A percentile compares a stretch with the other conserved stretches of the same genome.
Conservation (phyloP, 441 rosid species). For the Euphorbia schlechtendalii region DNA sequence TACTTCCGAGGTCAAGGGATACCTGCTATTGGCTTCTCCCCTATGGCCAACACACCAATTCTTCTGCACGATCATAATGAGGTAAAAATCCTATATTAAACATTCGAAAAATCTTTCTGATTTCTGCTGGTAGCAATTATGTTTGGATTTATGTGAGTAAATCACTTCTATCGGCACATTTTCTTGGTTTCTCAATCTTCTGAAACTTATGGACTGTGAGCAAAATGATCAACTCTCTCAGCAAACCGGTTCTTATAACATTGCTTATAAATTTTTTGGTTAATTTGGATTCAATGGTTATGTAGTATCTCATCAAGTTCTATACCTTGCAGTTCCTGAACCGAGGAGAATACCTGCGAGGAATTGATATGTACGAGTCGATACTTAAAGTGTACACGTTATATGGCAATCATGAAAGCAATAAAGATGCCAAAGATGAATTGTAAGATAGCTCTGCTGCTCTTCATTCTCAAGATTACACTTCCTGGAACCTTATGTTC, state of each 20-base stretch:
- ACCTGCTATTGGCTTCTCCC: slow-evolving; percentile 89
- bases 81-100: slow-evolving; percentile 28
- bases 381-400: slow-evolving; percentile 63
- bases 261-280: not conserved
- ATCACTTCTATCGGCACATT: not conserved
- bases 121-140: not conserved
- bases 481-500: not conserved
- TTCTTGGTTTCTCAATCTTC: not conserved
- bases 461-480: not conserved
- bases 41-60: slow-evolving; percentile 82
- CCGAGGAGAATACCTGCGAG: slow-evolving; percentile 76
- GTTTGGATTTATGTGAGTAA: not conserved
- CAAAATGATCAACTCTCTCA: not conserved
- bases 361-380: slow-evolving; percentile 64
- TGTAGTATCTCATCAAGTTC: slow-evolving; percentile 4
- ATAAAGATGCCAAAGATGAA: slow-evolving; percentile 24
- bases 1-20: slow-evolving; percentile 58
- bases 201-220: not conserved
- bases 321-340: slow-evolving; percentile 54
- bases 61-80: slow-evolving; percentile 94
- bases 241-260: not conserved
- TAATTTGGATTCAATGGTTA: not conserved
- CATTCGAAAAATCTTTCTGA: not conserved
- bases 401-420: slow-evolving; percentile 25
- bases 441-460: slow-evolving; percentile 9